Base-by-base conservation (phyloP, 148 eudicot species). In the Rhododendron molle region DNA sequence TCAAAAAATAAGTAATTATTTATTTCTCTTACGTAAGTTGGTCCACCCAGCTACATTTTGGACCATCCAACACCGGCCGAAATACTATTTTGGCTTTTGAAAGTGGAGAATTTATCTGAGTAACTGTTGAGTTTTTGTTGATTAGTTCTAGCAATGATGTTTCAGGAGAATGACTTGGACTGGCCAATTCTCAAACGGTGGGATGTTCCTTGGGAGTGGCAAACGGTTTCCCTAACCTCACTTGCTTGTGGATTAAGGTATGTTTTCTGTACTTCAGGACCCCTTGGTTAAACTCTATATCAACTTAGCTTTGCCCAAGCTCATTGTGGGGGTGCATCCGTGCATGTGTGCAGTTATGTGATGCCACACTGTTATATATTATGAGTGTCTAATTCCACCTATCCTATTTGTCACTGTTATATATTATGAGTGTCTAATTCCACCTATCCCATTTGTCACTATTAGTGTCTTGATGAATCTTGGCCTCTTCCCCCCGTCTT, bases 171-270 rank as follows among this genome's bases (percentile, higher is more conserved):
- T 76, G 90, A 77, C 84, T 81, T 87, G 84, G 86, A 86, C 49
- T 94, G 98, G 98, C 95, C 90, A 28, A 93, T 97, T 38, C 87
- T 97, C 80, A 89, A 89, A 91, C 92, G 96, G 3, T 97, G 98
- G 98, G 92, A 97, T 85, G 98, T 97, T 80, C 99, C 99, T 50
- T 97, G 99, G 99, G 93, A 97, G 76, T 95, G 99, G 99, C 96
- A 97, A 87, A 97, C 99, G 9, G 88, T 95, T 86, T 93, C 96
- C 46, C 89, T 97, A 79, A 92, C 98, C 11, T 93, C 98, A 11
- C 93, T 97, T 38, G 99, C 99, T 83, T 97, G 99, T 94, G 99
- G 98, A 88, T 52, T 95, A 86, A 94, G 99, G 99, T 94, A 87
- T 69, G 72, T 86, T 58, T 84, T 71, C 30, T 79, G 23, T 77